Evolutionary conservation across 2,329 filamentous ascomycete species (phyloP).

Genomic region (Endocalyx cinctus): DNA sequence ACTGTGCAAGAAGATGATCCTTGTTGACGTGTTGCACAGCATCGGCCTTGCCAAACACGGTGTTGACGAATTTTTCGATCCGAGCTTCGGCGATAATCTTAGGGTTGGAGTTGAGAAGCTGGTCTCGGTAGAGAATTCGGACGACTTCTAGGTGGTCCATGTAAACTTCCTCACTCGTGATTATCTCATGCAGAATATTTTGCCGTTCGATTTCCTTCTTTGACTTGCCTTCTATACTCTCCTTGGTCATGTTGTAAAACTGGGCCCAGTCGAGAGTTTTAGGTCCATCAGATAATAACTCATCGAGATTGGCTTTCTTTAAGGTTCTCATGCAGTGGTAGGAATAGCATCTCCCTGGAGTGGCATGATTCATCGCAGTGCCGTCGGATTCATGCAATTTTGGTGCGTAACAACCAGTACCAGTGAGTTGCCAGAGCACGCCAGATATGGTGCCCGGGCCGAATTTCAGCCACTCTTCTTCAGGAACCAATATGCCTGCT

Average conservation of each 20-base stretch:
- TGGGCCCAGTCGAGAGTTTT: conserved; percentile 82
- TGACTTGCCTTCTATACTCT: conserved; percentile 63
- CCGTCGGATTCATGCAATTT: conserved; percentile 65
- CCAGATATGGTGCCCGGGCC: conserved; percentile 76
- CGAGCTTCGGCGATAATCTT: conserved; percentile 76
- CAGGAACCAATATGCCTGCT: conserved; percentile 71
- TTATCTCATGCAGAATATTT: conserved; percentile 91
- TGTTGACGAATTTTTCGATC: conserved; percentile 71
- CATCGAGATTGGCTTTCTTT: conserved; percentile 86
- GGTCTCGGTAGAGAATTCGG: conserved; percentile 78
- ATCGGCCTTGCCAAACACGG: conserved; percentile 89
- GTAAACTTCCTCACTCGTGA: conserved; percentile 86
- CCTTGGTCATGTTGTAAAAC: conserved; percentile 79
- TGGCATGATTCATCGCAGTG: conserved; percentile 38
- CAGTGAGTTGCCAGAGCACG: conserved; percentile 89
- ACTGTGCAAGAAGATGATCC: conserved; percentile 82
- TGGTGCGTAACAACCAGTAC: conserved; percentile 84
- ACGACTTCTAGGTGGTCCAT: conserved; percentile 87
- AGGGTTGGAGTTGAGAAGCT: conserved; percentile 66
- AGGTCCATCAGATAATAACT: conserved; percentile 63
- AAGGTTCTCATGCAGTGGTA: conserved; percentile 89
- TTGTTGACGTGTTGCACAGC: conserved; percentile 87
- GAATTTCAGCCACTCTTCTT: conserved; percentile 98
- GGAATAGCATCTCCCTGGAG: conserved; percentile 80
- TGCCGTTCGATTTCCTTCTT: conserved; percentile 91